These are phyloP conservation scores for Rhodofomes roseus DNA, from an alignment of 1,284 basidiomycete species.

Conservation along the genomic window DNA sequence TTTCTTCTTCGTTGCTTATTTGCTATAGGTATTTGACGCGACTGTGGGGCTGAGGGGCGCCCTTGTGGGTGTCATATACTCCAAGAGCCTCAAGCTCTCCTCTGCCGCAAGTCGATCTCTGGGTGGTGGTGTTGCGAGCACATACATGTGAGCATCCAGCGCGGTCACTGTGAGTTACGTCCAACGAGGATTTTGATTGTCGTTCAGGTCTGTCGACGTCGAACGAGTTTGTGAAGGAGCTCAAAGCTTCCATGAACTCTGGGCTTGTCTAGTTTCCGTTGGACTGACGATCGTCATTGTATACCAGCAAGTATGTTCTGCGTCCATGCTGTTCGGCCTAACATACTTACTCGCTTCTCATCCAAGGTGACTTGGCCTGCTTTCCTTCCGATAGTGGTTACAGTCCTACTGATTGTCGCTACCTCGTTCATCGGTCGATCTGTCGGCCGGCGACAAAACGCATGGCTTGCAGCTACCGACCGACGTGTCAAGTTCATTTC, in stretches of 20 bases:
- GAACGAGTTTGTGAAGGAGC: not conserved
- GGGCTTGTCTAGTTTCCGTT: not conserved
- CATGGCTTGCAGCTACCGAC: not conserved
- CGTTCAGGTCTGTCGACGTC: not conserved
- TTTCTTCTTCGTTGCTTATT: not conserved
- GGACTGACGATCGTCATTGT: not conserved
- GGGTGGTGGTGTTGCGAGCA: not conserved
- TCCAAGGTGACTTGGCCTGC: not conserved
- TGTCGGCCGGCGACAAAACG: not conserved
- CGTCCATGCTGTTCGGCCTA: not conserved
- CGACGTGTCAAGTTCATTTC: not conserved
- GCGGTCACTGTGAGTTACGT: too few species aligned
- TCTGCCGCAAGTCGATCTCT: not conserved
- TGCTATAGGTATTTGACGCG: not conserved
- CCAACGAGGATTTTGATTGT: not conserved
- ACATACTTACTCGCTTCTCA: not conserved
- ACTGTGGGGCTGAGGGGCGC: not conserved
- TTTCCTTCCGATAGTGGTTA: not conserved
- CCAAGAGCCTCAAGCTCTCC: not conserved
- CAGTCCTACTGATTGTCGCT: not conserved
- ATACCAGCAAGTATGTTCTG: not conserved
- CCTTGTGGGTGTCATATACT: not conserved
- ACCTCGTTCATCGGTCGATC: not conserved
- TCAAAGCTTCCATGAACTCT: not conserved
- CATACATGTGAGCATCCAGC: not conserved